Base-by-base conservation (phyloP, 257 asterid species). In the Fraxinus anomala region DNA sequence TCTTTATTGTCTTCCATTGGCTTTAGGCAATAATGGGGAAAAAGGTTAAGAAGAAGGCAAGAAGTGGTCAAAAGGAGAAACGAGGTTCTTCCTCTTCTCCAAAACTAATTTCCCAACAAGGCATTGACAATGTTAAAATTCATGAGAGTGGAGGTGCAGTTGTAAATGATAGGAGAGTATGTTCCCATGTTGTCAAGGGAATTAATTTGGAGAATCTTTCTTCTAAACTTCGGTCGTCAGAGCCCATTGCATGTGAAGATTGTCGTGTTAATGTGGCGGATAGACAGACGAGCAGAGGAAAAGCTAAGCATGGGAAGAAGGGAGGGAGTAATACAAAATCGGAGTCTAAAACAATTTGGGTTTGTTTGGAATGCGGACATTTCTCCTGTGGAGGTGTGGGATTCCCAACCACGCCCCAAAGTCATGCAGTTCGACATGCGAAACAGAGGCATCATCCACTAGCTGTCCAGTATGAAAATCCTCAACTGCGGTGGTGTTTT, bases 371-470 rank as follows among this genome's bases (percentile, higher is more conserved):
- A 65, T 95, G 99, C 66, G 98, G 94, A 23, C 92, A 89, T 86
- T 86, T 88, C 74, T 88, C 96, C 2, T 95, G 99, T 73, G 98
- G 99, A 76, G 99, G 96, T 66, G 87, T 86, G 73, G 98, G 98
- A 74, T 80, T 91, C 30, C 97, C 99, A 3, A 86, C 90, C 40
- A 86, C 85, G 42, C 93, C 94, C 70, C 91, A 90, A 72, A 88
- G 94, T 76, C 99, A 95, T 74, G 96, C 94, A 23, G 83, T 90
- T 77, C 87, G 94, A 56, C 99, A 95, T 81, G 89, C 98, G 7
- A 90, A 81, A 79, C 89, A 85, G 83, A 49, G 78, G 68, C 96
- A 70, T 63, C 99, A 95, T 82, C 89, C 92, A 0, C 69, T 93
- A 84, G 96, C 87, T 44, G 87, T 90, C 66, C 89, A 92, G 77